Percentiles rank a stretch among this genome's conserved stretches.
These are phyloP conservation scores for Sclerotinia sclerotiorum DNA, from an alignment of 2,329 filamentous ascomycete genomes.

Conservation along the genomic window DNA sequence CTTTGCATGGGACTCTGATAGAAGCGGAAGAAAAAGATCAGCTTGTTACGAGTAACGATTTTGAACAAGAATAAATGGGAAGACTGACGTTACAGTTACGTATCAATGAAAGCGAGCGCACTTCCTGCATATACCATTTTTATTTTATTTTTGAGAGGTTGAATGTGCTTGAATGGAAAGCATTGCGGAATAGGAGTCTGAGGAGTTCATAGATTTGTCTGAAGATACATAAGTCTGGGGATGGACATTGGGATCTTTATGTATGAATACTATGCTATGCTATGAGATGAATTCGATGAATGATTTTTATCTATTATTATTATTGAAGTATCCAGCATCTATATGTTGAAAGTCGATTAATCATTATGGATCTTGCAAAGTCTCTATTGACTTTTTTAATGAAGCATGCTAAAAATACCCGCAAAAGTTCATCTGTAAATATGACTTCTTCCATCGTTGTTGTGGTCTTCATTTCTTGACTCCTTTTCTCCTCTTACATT, in stretches of 20 bases:
- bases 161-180: neutral
- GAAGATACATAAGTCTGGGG: neutral
- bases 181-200: slow-evolving; percentile 5
- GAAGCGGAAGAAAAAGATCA: slow-evolving; percentile 20
- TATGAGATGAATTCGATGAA: slow-evolving; percentile 4
- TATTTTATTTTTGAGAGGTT: slow-evolving; percentile 12
- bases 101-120: neutral
- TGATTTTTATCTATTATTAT: neutral
- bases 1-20: slow-evolving; percentile 39
- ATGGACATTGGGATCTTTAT: slow-evolving; percentile 10
- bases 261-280: slow-evolving; percentile 5
- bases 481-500: neutral
- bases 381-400: neutral
- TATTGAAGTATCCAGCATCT: neutral
- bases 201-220: slow-evolving; percentile 13
- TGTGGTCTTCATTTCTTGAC: neutral
- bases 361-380: neutral
- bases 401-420: neutral
- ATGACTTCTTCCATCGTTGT: neutral
- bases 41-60: slow-evolving; percentile 6
- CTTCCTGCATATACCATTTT: slow-evolving; percentile 23
- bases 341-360: neutral
- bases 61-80: slow-evolving; percentile 15
- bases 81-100: neutral
- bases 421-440: too few relatives aligned